phyloP scores from a whole-genome alignment of 257 asterid species.

The Rubia yunnanensis region DNA sequence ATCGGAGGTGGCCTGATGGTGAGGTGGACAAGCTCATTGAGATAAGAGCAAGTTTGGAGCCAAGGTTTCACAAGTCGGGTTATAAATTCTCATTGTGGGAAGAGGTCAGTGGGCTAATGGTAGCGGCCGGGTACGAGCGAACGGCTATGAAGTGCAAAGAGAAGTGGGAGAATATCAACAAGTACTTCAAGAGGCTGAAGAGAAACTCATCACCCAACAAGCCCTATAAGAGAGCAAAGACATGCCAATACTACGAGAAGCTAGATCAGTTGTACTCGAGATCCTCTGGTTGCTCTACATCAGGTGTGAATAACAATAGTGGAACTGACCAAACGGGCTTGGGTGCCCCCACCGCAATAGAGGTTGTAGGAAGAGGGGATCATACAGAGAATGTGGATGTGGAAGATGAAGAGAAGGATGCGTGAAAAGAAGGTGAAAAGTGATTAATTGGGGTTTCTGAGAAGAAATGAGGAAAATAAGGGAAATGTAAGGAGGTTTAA shows the following conservation, averaged over 20 bases:
- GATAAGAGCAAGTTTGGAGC: constrained; percentile 26
- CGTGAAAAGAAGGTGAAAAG: no score
- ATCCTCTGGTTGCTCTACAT: no score
- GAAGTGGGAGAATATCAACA: constrained; percentile 63
- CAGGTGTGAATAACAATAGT: no score
- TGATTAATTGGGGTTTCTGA: no score
- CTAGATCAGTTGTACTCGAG: no score
- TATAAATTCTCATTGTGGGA: constrained; percentile 19
- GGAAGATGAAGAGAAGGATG: no score
- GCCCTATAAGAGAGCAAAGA: constrained; percentile 5
- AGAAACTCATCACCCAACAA: background rate
- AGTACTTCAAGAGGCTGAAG: constrained; percentile 49
- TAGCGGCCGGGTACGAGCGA: constrained; percentile 31
- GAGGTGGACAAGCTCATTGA: constrained; percentile 39
- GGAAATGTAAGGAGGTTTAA: no score
- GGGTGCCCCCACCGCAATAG: no score
- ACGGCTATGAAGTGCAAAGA: constrained; percentile 51
- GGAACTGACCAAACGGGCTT: no score
- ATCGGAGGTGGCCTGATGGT: constrained; percentile 21
- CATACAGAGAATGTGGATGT: no score
- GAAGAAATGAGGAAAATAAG: no score
- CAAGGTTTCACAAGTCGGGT: constrained; percentile 9
- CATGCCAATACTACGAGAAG: constrained; percentile 5
- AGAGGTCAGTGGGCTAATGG: constrained; percentile 18
- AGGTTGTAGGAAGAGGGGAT: no score